Evolutionary conservation across 2,329 filamentous ascomycete species (phyloP).

Genomic region (Monilinia fructicola): DNA sequence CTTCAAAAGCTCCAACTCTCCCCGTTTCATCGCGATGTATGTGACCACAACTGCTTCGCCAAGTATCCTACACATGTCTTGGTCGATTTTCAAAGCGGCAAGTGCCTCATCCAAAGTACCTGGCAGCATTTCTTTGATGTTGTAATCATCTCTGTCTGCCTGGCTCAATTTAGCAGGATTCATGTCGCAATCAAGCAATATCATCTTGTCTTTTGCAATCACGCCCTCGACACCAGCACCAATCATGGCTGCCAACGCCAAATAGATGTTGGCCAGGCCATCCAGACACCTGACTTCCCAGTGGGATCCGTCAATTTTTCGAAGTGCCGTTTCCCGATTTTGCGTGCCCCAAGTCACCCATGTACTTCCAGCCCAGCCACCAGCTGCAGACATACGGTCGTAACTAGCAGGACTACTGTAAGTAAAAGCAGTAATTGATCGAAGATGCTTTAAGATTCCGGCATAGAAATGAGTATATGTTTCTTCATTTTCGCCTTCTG

Average conservation of each 20-base stretch:
- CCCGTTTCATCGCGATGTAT: slow-evolving; percentile 59
- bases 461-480: slow-evolving; percentile 33
- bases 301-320: slow-evolving; percentile 13
- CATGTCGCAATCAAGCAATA: slow-evolving; percentile 52
- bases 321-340: slow-evolving; percentile 10
- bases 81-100: slow-evolving; percentile 50
- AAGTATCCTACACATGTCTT: slow-evolving; percentile 48
- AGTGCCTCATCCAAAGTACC: slow-evolving; percentile 55
- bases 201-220: slow-evolving; percentile 44
- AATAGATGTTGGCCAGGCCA: slow-evolving; percentile 24
- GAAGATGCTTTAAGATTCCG: slow-evolving; percentile 22
- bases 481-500: slow-evolving; percentile 36
- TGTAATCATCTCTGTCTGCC: slow-evolving; percentile 50
- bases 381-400: not conserved
- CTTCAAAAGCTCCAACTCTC: slow-evolving; percentile 53
- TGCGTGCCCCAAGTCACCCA: slow-evolving; percentile 23
- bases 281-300: slow-evolving; percentile 26
- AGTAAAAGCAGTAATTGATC: slow-evolving; percentile 20
- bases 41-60: slow-evolving; percentile 52
- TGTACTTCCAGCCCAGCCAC: slow-evolving; percentile 20
- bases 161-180: slow-evolving; percentile 54
- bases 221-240: slow-evolving; percentile 19
- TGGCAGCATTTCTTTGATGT: slow-evolving; percentile 57
- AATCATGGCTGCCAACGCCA: slow-evolving; percentile 17
- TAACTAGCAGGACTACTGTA: slow-evolving; percentile 13